These are phyloP conservation scores for Cladosporium velox DNA, from an alignment of 2,329 filamentous ascomycete species.

Conservation along the genomic window DNA sequence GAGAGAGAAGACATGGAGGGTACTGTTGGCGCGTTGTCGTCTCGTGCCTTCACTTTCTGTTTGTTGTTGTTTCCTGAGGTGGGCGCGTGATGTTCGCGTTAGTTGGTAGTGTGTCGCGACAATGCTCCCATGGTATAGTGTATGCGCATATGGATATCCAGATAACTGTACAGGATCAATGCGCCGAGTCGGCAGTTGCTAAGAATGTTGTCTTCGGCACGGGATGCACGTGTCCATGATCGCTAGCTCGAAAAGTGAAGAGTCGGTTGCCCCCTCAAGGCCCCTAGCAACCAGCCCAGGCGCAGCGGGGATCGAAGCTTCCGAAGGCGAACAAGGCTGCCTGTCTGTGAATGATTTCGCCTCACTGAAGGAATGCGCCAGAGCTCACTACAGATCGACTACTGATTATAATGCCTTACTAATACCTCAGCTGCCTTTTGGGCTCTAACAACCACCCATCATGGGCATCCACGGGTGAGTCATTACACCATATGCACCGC, in stretches of 20 bases:
- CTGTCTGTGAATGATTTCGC: constrained; percentile 3
- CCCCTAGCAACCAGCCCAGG: not conserved
- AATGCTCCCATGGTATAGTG: not conserved
- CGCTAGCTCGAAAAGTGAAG: not conserved
- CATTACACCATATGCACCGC: not conserved
- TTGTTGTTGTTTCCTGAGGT: not conserved
- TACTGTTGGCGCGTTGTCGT: constrained; percentile 2
- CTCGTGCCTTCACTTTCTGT: not conserved
- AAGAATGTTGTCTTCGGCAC: constrained; percentile 3
- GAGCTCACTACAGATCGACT: not conserved
- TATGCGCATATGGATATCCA: not conserved
- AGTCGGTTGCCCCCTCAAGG: not conserved
- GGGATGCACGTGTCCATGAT: not conserved
- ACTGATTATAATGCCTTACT: not conserved
- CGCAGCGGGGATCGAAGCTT: constrained; percentile 1
- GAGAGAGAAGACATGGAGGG: constrained; percentile 16
- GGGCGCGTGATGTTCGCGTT: not conserved
- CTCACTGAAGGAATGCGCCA: not conserved
- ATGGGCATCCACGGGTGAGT: constrained; percentile 36
- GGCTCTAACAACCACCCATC: not conserved
- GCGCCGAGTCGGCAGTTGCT: not conserved
- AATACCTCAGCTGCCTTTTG: not conserved
- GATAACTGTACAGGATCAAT: not conserved
- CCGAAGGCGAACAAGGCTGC: not conserved
- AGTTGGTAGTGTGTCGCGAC: not conserved